Evolutionary conservation across 2,329 filamentous ascomycete genomes (phyloP).

Genomic region (Aspergillus melleus): DNA sequence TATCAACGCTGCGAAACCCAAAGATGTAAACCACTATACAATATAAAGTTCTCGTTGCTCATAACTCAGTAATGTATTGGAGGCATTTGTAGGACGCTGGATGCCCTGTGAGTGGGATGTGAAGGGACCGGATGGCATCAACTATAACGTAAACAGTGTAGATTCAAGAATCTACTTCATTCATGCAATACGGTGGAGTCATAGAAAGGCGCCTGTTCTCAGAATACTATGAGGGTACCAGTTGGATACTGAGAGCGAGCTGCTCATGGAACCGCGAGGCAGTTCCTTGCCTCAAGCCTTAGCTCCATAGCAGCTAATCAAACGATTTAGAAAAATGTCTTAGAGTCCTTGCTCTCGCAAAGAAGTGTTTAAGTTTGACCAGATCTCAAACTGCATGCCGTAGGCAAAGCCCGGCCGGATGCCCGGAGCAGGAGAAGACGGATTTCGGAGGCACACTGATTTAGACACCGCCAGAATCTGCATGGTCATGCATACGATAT

Average conservation of each 20-base stretch:
- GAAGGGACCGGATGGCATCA: conserved; percentile 5
- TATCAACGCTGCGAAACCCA: too few species aligned
- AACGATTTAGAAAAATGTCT: too few species aligned
- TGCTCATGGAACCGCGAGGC: too few species aligned
- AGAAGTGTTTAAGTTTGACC: neutral
- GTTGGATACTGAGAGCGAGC: too few species aligned
- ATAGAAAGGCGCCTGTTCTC: neutral
- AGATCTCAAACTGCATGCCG: neutral
- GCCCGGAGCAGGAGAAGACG: neutral
- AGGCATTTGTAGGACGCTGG: conserved; percentile 17
- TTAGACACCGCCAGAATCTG: neutral
- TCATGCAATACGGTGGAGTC: neutral
- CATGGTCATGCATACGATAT: neutral
- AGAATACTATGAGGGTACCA: neutral
- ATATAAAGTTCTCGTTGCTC: too few species aligned
- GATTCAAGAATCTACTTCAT: conserved; percentile 13
- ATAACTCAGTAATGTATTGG: too few species aligned
- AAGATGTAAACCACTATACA: too few species aligned
- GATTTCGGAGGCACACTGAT: neutral
- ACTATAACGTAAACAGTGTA: neutral
- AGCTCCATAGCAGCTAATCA: neutral
- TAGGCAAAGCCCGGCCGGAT: neutral
- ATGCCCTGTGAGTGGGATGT: conserved; percentile 13
- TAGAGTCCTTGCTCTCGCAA: too few species aligned
- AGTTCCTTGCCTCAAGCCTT: neutral